Evolutionary conservation across 352 stramenopile genomes (phyloP).

Genomic region (Phytophthora citrophthora): DNA sequence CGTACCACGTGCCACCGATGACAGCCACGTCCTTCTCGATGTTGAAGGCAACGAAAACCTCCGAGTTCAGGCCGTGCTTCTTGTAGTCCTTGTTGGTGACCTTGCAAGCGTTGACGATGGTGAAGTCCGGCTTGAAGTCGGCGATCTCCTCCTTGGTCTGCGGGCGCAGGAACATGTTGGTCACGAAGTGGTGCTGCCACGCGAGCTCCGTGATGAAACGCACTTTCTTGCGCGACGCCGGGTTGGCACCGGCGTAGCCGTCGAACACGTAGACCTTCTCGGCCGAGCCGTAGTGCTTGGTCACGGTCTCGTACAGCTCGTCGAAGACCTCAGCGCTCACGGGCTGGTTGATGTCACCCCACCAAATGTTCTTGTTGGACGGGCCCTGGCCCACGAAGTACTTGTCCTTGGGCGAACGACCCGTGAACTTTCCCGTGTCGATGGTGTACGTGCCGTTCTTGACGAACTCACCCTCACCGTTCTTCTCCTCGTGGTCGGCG

Average conservation of each 20-base stretch:
- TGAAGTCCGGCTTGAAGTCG: slow-evolving; percentile 97
- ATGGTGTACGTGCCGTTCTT: slow-evolving; percentile 96
- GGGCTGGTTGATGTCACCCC: slow-evolving; percentile 96
- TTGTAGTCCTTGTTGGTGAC: slow-evolving; percentile 95
- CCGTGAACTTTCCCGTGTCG: slow-evolving; percentile 99
- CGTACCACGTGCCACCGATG: slow-evolving; percentile 97
- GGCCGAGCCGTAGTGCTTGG: slow-evolving; percentile 91
- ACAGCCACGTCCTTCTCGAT: slow-evolving; percentile 95
- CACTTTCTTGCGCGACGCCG: slow-evolving; percentile 94
- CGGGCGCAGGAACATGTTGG: slow-evolving; percentile 96
- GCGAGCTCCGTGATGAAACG: slow-evolving; percentile 98
- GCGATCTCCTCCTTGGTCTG: slow-evolving; percentile 87
- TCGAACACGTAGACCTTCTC: slow-evolving; percentile 98
- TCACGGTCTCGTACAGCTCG: slow-evolving; percentile 94
- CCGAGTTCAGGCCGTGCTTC: slow-evolving; percentile 93
- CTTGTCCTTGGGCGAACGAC: slow-evolving; percentile 98
- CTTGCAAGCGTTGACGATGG: slow-evolving; percentile 98
- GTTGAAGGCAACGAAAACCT: slow-evolving; percentile 98
- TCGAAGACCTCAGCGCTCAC: slow-evolving; percentile 95
- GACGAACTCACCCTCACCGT: slow-evolving; percentile 93
- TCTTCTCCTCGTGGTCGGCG: slow-evolving; percentile 93
- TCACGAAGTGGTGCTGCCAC: slow-evolving; percentile 98
- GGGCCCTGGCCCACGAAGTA: slow-evolving; percentile 96
- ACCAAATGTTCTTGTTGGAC: slow-evolving; percentile 96
- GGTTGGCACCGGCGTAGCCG: slow-evolving; percentile 94